Conservation (phyloP, 1,284 basidiomycete genomes). For the Polyporus tsugae region DNA sequence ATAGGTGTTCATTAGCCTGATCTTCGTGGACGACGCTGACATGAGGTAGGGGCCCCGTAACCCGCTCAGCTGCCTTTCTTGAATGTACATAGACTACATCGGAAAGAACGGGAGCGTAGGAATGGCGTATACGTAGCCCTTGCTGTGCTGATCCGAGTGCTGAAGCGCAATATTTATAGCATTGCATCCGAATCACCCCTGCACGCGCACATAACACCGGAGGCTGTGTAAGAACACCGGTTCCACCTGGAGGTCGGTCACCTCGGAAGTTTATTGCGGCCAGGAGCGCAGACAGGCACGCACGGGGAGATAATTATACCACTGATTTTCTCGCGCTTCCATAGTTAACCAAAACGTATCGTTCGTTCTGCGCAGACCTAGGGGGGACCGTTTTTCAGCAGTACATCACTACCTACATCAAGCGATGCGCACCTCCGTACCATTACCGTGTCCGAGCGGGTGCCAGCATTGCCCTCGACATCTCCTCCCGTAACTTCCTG, state of each 20-base stretch:
- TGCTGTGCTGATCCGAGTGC: background rate
- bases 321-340: background rate
- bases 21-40: too few relatives aligned
- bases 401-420: background rate
- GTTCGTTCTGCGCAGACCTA: background rate
- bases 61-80: too few relatives aligned
- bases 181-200: background rate
- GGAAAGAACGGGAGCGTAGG: too few relatives aligned
- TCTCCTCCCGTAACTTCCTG: constrained; percentile 14
- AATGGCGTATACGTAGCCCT: too few relatives aligned
- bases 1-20: too few relatives aligned
- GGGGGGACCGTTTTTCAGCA: background rate
- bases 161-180: background rate
- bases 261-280: background rate
- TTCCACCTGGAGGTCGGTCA: background rate
- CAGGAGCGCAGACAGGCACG: background rate
- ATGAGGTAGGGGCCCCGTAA: too few relatives aligned
- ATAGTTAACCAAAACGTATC: background rate
- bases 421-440: background rate
- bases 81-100: too few relatives aligned
- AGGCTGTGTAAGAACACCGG: background rate
- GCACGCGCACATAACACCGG: background rate
- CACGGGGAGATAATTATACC: background rate
- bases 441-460: background rate
- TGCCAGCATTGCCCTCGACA: background rate